Base-by-base conservation (phyloP, 257 asterid species). In the Solanum boliviense region DNA sequence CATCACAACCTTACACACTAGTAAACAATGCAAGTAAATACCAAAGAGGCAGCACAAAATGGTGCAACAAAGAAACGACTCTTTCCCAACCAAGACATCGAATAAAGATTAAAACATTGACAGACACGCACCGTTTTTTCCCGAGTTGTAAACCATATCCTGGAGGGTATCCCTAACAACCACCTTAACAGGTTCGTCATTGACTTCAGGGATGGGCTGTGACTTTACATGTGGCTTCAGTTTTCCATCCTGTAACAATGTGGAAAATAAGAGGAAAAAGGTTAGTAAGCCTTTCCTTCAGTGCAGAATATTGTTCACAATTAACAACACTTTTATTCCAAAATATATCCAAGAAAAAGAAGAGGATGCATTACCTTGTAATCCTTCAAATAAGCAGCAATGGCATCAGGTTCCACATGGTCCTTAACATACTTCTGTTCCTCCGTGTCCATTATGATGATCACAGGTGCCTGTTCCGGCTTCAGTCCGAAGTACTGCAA, bases 111-210 rank as follows among this genome's bases (percentile, higher is more conserved):
- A 44, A 8, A 18, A 79, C 38, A 79, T 25, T 2, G 67, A 32
- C 32, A 87, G 60, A 86, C 58, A 46, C 87, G 13, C n/a, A 87
- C 89, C 89, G 12, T 87, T 87, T 84, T 87, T 87, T 27, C 87
- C 89, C 2, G 89, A 87, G 11, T 62, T 82, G 60, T 68, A 83
- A 48, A 87, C 89, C 89, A 87, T 87, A 76, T 46, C 86, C 41
- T 32, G 41, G 71, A 96, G 88, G 93, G 91, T 94, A 92, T 93
- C 90, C 67, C 93, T 91, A 62, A 96, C 99, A 20, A 94, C 95
- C 82, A 94, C 98, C 90, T 96, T 96, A 60, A 96, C 98, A 21
- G 99, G 98, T 90, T 96, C 99, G 41, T 93, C 86, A 32, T 94
- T 93, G 52, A 84, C 91, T 92, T 95, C 96, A 1, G 99, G 99